Evolutionary conservation across 1,139 yeast genomes (phyloP), one percentile per base, ranked within the genome.

Genomic region (Saccharomyces pastorianus): DNA sequence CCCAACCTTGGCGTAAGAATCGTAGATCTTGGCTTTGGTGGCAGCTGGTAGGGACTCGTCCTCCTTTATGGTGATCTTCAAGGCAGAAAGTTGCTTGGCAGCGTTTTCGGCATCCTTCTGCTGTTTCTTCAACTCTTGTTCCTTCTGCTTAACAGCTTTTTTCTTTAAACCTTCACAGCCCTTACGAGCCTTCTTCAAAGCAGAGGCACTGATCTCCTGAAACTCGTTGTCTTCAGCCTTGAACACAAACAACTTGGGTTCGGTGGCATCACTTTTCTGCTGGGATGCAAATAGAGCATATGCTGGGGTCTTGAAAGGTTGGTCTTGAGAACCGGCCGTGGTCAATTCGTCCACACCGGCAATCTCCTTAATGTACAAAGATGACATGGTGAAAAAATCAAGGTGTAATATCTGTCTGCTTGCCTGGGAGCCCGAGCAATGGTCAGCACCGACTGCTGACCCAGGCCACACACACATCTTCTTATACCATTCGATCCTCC

Each of bases 121-220:
- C 62, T 81, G 79, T 61, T 79, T 80, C 62, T 81, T 82, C 62
- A 80, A 84, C 50, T 81, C 88, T 52, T 76, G 77, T 66, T 83
- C 78, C 64, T 81, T 81, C 58, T 85, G 88, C 76, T 91, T 91
- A 64, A 87, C 95, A 51, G 82, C 85, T 74, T 91, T 95, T 76
- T 91, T 93, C 73, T 82, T 88, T 62, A 93, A 76, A 6, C 96
- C 93, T 46, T 91, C 98, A 58, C 88, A 93, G 56, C 96, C 97
- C 72, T 95, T 95, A 73, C 88, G 88, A 64, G 99, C 98, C 74
- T 91, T 93, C 76, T 95, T 95, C 68, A 91, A 76, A 5, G 96
- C 98, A 52, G 95, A 84, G 4, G 96, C 90, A n/a, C 93, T 78
- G 65, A 95, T 90, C 64, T 86, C 93, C 61, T 76, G 80, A 70